phyloP scores from a whole-genome alignment of 768 basidiomycete genomes.

The Auriscalpium microsporum region DNA sequence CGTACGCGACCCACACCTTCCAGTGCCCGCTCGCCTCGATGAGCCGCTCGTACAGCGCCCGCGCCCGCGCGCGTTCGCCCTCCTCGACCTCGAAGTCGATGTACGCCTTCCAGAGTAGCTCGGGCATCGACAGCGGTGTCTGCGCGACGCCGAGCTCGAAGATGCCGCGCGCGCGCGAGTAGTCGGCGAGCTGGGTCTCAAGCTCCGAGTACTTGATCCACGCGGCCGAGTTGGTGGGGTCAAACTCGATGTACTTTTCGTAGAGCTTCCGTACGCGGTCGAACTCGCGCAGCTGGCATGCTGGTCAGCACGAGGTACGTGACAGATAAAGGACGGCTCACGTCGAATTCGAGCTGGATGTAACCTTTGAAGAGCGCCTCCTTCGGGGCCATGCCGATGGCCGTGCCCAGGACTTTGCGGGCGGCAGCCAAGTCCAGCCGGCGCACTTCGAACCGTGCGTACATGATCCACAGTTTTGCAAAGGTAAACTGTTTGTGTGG shows the following conservation, averaged over 20 bases:
- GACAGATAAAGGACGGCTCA: conserved; percentile 20
- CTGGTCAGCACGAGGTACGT: neutral
- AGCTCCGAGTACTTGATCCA: conserved; percentile 97
- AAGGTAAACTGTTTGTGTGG: conserved; percentile 98
- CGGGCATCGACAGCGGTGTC: conserved; percentile 85
- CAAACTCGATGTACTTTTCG: conserved; percentile 93
- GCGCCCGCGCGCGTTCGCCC: conserved; percentile 78
- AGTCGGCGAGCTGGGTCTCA: conserved; percentile 81
- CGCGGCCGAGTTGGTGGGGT: conserved; percentile 82
- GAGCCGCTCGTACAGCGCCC: conserved; percentile 85
- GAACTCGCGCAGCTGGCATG: conserved; percentile 79
- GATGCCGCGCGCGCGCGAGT: conserved; percentile 82
- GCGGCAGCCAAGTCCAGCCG: conserved; percentile 75
- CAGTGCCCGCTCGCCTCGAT: conserved; percentile 82
- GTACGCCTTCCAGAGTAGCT: conserved; percentile 89
- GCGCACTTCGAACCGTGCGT: conserved; percentile 87
- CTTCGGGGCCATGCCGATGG: conserved; percentile 94
- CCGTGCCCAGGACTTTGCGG: conserved; percentile 80
- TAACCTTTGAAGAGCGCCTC: conserved; percentile 94
- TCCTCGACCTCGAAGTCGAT: conserved; percentile 96
- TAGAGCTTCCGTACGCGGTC: conserved; percentile 88
- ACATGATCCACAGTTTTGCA: conserved; percentile 92
- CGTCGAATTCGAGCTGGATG: conserved; percentile 88
- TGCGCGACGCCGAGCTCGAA: conserved; percentile 89
- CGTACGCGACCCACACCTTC: conserved; percentile 96